phyloP scores from a whole-genome alignment of 192 early-diverging fungal species.

The Diversispora epigaea region DNA sequence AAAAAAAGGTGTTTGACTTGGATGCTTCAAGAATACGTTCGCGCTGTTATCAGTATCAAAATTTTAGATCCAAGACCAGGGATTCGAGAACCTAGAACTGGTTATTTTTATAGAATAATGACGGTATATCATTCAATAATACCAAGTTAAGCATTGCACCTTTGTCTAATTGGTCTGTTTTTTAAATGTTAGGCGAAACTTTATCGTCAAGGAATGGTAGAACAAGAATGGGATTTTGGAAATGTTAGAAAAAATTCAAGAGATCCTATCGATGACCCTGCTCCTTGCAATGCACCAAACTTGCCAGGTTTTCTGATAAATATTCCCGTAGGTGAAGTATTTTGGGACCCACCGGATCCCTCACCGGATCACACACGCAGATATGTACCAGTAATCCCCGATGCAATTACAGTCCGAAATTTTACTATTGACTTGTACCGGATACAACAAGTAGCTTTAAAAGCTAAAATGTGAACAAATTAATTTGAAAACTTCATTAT shows the following conservation, averaged over 20 bases:
- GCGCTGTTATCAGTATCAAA: conserved; percentile 14
- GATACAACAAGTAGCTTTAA: conserved; percentile 1
- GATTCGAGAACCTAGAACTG: background rate
- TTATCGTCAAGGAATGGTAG: too few species aligned
- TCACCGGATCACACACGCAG: background rate
- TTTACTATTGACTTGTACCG: conserved; percentile 19
- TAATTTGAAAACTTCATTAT: too few species aligned
- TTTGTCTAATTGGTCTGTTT: conserved; percentile 10
- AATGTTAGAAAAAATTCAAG: conserved; percentile 4
- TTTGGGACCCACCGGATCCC: background rate
- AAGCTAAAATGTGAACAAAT: background rate
- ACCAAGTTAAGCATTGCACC: conserved; percentile 4
- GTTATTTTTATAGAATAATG: conserved; percentile 13
- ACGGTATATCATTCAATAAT: conserved; percentile 23
- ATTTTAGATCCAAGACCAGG: conserved; percentile 1
- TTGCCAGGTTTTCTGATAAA: background rate
- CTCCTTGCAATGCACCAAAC: conserved; percentile 17
- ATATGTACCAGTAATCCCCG: conserved; percentile 8
- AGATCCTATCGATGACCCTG: conserved; percentile 4
- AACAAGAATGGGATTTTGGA: too few species aligned
- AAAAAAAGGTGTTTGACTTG: background rate
- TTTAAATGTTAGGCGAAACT: background rate
- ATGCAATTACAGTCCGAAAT: background rate
- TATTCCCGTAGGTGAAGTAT: conserved; percentile 1
- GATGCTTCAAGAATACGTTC: conserved; percentile 4